These are phyloP conservation scores for Hawksworthiomyces lignivorus DNA, from an alignment of 2,329 filamentous ascomycete genomes.

Conservation along the genomic window DNA sequence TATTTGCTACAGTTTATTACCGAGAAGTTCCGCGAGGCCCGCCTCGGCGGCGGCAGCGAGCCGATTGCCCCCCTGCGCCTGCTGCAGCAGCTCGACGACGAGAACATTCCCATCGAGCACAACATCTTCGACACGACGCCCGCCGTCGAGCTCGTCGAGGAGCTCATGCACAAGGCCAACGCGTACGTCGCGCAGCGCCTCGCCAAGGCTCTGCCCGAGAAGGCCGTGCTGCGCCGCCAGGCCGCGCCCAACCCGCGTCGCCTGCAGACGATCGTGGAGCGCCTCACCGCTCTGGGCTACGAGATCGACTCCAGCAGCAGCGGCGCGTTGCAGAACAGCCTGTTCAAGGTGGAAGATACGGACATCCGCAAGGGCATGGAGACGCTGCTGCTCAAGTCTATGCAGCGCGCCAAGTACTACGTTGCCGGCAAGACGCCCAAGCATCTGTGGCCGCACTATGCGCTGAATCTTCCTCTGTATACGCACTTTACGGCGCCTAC, in stretches of 20 bases:
- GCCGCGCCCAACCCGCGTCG: slow-evolving; percentile 77
- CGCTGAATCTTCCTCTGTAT: slow-evolving; percentile 86
- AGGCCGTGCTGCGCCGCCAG: slow-evolving; percentile 86
- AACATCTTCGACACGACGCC: slow-evolving; percentile 91
- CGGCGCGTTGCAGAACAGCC: slow-evolving; percentile 82
- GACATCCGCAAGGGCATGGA: slow-evolving; percentile 97
- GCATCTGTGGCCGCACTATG: slow-evolving; percentile 79
- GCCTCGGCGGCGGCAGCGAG: slow-evolving; percentile 71
- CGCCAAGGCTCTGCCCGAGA: slow-evolving; percentile 71
- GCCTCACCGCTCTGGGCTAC: slow-evolving; percentile 86
- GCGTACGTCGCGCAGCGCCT: slow-evolving; percentile 81
- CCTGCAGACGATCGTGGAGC: slow-evolving; percentile 81
- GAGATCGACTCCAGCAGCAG: slow-evolving; percentile 86
- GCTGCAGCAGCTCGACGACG: slow-evolving; percentile 89
- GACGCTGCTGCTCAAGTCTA: slow-evolving; percentile 86
- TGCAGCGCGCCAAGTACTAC: slow-evolving; percentile 94
- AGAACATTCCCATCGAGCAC: slow-evolving; percentile 92
- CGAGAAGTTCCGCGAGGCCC: slow-evolving; percentile 82
- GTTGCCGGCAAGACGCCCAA: slow-evolving; percentile 72
- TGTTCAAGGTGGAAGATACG: slow-evolving; percentile 85
- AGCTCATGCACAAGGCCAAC: slow-evolving; percentile 91
- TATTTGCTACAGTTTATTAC: slow-evolving; percentile 52
- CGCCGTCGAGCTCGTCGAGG: slow-evolving; percentile 89
- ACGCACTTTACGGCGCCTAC: slow-evolving; percentile 97
- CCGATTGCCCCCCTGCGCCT: slow-evolving; percentile 80